Conservation (phyloP, 441 rosid genomes). For the Brassica hybrid region DNA sequence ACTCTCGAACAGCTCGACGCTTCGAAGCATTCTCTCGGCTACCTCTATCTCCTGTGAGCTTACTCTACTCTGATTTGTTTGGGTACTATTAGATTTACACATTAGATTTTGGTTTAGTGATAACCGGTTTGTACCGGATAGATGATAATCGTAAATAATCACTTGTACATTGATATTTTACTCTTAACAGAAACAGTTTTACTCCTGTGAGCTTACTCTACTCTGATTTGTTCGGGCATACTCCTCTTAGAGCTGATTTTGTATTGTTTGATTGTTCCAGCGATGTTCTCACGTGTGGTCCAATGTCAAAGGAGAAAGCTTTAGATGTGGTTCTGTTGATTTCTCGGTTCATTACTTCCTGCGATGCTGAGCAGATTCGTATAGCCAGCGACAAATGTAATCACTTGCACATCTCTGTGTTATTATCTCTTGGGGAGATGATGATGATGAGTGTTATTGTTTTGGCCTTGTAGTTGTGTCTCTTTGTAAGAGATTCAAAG, state of each 20-base stretch:
- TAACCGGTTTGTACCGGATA: no score
- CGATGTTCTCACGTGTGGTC: constrained; percentile 63
- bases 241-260: neutral
- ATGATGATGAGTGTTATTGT: neutral
- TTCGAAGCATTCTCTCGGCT: constrained; percentile 85
- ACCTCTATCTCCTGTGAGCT: constrained; percentile 80
- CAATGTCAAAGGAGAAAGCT: constrained; percentile 65
- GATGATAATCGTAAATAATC: no score
- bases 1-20: constrained; percentile 89
- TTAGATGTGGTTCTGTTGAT: constrained; percentile 47
- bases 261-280: constrained; percentile 51
- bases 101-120: no score
- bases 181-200: no score
- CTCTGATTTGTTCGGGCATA: neutral
- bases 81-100: no score
- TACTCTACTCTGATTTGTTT: no score
- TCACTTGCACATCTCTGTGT: neutral
- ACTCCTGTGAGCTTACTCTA: no score
- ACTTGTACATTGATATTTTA: no score
- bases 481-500: constrained; percentile 88
- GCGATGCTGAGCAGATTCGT: constrained; percentile 74
- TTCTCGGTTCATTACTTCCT: constrained; percentile 70
- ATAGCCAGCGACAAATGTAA: constrained; percentile 82
- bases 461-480: constrained; percentile 54
- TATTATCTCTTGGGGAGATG: neutral